phyloP scores from a whole-genome alignment of 371 early-diverging fungal species.

The Nematocida parisii region DNA sequence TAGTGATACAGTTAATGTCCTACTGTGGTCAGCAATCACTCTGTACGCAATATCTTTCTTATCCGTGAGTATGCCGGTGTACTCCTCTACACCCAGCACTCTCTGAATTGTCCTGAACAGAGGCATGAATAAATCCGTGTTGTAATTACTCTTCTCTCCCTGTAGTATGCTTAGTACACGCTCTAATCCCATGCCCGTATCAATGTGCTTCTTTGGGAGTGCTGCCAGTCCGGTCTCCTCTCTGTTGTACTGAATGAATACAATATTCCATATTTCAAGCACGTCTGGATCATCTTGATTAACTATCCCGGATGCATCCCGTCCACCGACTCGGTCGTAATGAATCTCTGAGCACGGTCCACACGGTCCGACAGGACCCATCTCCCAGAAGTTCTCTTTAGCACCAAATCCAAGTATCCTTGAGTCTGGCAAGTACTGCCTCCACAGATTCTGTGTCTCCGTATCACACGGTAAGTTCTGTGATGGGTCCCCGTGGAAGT shows the following conservation, averaged over 20 bases:
- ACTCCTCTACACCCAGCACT: background rate
- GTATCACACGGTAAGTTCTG: constrained; percentile 72
- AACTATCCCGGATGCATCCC: constrained; percentile 86
- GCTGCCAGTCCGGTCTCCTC: constrained; percentile 84
- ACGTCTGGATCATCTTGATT: constrained; percentile 98
- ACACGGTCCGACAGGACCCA: constrained; percentile 99
- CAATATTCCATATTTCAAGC: constrained; percentile 98
- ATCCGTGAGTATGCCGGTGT: constrained; percentile 69
- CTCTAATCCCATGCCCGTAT: constrained; percentile 98
- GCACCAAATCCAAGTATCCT: constrained; percentile 81
- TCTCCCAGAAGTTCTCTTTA: constrained; percentile 99
- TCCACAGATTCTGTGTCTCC: constrained; percentile 88
- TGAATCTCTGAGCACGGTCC: constrained; percentile 99
- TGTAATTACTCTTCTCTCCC: constrained; percentile 91
- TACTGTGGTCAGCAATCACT: constrained; percentile 94
- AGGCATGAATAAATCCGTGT: constrained; percentile 75
- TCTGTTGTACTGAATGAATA: constrained; percentile 98
- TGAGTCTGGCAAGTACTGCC: constrained; percentile 76
- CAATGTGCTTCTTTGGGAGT: constrained; percentile 91
- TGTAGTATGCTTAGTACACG: constrained; percentile 91
- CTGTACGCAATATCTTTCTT: constrained; percentile 95
- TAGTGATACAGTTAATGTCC: constrained; percentile 93
- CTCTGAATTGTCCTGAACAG: constrained; percentile 77
- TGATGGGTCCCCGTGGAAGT: constrained; percentile 72
- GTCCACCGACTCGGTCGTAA: constrained; percentile 85